These are phyloP conservation scores for Rubia peregrina DNA, from an alignment of 305 asterid species.

Conservation along the genomic window DNA sequence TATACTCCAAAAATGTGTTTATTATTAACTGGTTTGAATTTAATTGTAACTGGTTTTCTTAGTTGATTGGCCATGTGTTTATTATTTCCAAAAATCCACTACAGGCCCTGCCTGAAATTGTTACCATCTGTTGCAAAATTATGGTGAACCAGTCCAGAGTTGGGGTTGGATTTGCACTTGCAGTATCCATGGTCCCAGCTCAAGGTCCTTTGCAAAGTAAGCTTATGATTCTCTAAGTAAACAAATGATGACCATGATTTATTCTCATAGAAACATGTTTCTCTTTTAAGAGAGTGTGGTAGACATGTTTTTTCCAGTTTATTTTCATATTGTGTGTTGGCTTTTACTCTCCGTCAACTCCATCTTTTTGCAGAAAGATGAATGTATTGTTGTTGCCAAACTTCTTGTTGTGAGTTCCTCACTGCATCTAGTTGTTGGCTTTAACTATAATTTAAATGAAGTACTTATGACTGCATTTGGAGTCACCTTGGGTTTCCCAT, in stretches of 20 bases:
- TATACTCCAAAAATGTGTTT: too few species aligned
- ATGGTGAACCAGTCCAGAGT: neutral
- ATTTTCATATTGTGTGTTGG: neutral
- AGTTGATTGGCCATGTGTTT: constrained; percentile 17
- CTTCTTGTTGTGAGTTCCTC: constrained; percentile 64
- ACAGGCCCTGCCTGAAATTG: constrained; percentile 5
- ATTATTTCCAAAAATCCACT: constrained; percentile 28
- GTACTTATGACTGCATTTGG: neutral
- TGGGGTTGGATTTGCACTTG: constrained; percentile 7
- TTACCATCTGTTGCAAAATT: constrained; percentile 1
- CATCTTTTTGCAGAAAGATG: constrained; percentile 50
- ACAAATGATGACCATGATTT: neutral
- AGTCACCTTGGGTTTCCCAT: neutral
- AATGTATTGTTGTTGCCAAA: constrained; percentile 53
- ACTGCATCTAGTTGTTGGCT: neutral
- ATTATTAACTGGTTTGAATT: too few species aligned
- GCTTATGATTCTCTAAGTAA: constrained; percentile 9
- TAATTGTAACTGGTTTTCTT: neutral
- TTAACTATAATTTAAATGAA: neutral
- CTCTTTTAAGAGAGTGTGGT: constrained; percentile 3
- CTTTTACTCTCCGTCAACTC: constrained; percentile 1
- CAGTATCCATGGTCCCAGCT: constrained; percentile 1
- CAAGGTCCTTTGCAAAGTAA: constrained; percentile 37
- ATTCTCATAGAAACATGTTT: neutral
- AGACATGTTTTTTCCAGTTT: constrained; percentile 2